Percentiles rank a stretch among this genome's conserved stretches.
Evolutionary conservation across 2,329 filamentous ascomycete genomes (phyloP).

Genomic region (Fusarium oxysporum): DNA sequence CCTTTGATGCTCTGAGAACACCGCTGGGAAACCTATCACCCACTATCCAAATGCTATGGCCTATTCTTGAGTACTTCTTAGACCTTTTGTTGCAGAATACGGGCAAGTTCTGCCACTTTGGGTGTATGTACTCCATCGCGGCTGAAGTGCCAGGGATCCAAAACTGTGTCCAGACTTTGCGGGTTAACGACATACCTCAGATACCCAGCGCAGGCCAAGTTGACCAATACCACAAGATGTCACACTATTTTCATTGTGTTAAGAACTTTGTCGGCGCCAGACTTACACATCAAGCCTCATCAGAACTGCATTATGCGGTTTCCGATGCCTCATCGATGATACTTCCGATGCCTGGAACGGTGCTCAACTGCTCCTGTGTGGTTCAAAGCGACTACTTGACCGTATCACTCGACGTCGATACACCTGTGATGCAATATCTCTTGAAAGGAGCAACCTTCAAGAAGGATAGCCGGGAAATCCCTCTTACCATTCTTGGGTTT

Average conservation of each 20-base stretch:
- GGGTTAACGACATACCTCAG: not conserved
- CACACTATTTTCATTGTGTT: constrained; percentile 1
- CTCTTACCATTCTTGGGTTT: not conserved
- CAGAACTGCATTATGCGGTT: accelerated
- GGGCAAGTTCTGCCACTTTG: constrained; percentile 1
- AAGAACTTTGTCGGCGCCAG: not conserved
- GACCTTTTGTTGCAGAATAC: not conserved
- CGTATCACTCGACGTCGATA: not conserved
- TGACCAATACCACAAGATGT: constrained; percentile 2
- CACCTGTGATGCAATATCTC: not conserved
- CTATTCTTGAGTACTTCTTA: not conserved
- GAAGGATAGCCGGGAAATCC: not conserved
- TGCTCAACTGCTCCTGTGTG: not conserved
- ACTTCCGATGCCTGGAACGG: not conserved
- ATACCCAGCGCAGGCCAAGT: not conserved
- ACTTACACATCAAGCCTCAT: not conserved
- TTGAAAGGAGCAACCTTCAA: not conserved
- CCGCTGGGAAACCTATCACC: not conserved
- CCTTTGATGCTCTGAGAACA: not conserved
- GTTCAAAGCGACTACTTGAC: not conserved
- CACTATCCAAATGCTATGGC: constrained; percentile 7
- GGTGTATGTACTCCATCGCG: not conserved
- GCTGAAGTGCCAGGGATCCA: not conserved
- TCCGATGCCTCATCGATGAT: not conserved
- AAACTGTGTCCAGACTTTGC: not conserved